Base-by-base conservation (phyloP, 345 rosid species). In the Pelargonium nanum region DNA sequence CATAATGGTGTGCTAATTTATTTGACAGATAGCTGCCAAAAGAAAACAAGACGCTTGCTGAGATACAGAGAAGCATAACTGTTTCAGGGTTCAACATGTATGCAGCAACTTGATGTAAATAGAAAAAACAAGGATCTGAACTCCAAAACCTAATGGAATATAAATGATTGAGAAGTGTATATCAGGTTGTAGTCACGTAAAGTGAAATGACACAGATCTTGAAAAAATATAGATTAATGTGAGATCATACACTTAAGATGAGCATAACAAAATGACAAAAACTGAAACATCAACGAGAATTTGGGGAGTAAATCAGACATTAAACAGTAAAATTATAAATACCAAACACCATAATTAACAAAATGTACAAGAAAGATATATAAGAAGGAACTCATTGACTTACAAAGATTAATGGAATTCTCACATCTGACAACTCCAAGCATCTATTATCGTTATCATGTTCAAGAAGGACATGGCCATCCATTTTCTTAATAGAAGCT, bases 361-460 rank as follows among this genome's bases (percentile, higher is more conserved):
- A 40, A 8, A 34, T 0, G n/a, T 44, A 56, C 26, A n/a, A n/a
- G 19, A 19, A 0, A 22, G 53, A 26, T 58, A 62, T 26, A 30
- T 5, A 56, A 32, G 15, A 25, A 17, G 52, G 25, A 26, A 56
- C 28, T 52, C 12, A 19, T 40, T 40, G 60, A 78, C 95, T 86
- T 81, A 91, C 98, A 78, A 88, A 91, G 53, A 72, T 68, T 70
- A 88, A 70, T 10, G 96, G 96, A 59, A 91, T 88, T 70, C 96
- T 86, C 68, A 82, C 77, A 72, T 88, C 89, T 71, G 93, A 85
- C 48, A 91, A 82, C 79, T 75, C 81, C 80, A 91, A 79, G 79
- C 69, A 81, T 81, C 96, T 83, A 56, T 73, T 80, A 34, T 73
- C 80, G 52, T 75, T 77, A 34, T 73, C 80, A 52, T 75, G 75